A percentile compares a stretch with the other conserved stretches of the same genome.
phyloP scores from a whole-genome alignment of 768 basidiomycete species.

The Suillus americanus region DNA sequence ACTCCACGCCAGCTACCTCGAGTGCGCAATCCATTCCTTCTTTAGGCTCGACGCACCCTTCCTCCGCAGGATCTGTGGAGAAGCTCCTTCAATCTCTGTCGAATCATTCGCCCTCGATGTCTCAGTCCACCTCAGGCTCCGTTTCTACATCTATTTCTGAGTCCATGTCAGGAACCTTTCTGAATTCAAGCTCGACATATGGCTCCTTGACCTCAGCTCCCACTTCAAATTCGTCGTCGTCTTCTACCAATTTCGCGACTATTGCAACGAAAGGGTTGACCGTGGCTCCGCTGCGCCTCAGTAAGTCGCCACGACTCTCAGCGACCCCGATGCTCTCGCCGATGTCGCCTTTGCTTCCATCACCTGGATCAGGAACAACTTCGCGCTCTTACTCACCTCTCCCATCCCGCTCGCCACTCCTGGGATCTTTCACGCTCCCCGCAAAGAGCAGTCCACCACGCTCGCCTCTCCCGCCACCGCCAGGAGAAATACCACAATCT shows the following conservation, averaged over 20 bases:
- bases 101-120: neutral
- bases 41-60: neutral
- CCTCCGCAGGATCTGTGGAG: constrained; percentile 1
- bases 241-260: neutral
- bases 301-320: constrained; percentile 24
- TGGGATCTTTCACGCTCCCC: constrained; percentile 8
- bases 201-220: constrained; percentile 12
- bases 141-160: constrained; percentile 18
- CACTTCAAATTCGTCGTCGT: constrained; percentile 5
- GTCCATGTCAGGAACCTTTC: constrained; percentile 14
- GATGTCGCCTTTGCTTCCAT: constrained; percentile 12
- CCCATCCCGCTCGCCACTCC: constrained; percentile 21
- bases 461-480: constrained; percentile 8
- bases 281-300: constrained; percentile 26
- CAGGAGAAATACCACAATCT: constrained; percentile 8
- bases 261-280: constrained; percentile 7
- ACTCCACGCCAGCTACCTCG: neutral
- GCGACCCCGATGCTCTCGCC: constrained; percentile 15
- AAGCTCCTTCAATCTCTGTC: neutral
- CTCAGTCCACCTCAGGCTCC: constrained; percentile 1
- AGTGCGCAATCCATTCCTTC: constrained; percentile 2
- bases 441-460: constrained; percentile 3
- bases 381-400: constrained; percentile 25
- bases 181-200: constrained; percentile 18
- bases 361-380: constrained; percentile 12